A percentile compares a stretch with the other conserved stretches of the same genome.
Conservation (phyloP, 768 basidiomycete genomes). For the Chalciporus piperatus region DNA sequence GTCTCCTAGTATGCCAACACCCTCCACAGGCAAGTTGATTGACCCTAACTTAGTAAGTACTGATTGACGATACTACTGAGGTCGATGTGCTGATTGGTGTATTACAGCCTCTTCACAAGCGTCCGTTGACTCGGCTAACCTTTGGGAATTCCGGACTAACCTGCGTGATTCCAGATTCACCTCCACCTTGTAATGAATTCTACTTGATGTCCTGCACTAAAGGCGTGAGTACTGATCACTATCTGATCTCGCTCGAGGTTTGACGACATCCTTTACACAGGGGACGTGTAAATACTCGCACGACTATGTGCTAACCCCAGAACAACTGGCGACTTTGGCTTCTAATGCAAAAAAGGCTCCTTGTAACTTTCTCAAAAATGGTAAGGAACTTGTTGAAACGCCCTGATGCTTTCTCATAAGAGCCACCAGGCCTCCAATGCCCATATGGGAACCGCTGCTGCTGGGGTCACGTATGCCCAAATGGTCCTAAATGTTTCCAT, state of each 20-base stretch:
- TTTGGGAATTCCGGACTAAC: constrained; percentile 2
- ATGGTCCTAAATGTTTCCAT: constrained; percentile 67
- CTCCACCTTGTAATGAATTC: constrained; percentile 83
- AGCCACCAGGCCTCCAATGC: constrained; percentile 56
- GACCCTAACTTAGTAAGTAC: constrained; percentile 62
- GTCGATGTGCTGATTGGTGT: constrained; percentile 6
- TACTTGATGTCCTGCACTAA: constrained; percentile 83
- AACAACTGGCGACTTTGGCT: constrained; percentile 68
- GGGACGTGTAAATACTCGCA: constrained; percentile 81
- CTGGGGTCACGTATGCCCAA: constrained; percentile 83
- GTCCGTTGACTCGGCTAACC: constrained; percentile 40
- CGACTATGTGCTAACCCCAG: constrained; percentile 68
- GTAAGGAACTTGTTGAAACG: constrained; percentile 32
- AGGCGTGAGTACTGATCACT: constrained; percentile 44
- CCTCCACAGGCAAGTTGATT: constrained; percentile 37
- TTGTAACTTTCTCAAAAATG: constrained; percentile 81
- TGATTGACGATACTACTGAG: background rate
- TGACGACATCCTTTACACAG: constrained; percentile 32
- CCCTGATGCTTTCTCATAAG: constrained; percentile 4
- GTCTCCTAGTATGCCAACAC: constrained; percentile 37
- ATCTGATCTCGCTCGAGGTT: background rate
- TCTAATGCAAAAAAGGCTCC: constrained; percentile 83
- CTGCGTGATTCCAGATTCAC: constrained; percentile 51
- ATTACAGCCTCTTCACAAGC: constrained; percentile 71
- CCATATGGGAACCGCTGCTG: constrained; percentile 76